Base-by-base conservation (phyloP, 345 rosid genomes). In the Bruguiera sexangula region DNA sequence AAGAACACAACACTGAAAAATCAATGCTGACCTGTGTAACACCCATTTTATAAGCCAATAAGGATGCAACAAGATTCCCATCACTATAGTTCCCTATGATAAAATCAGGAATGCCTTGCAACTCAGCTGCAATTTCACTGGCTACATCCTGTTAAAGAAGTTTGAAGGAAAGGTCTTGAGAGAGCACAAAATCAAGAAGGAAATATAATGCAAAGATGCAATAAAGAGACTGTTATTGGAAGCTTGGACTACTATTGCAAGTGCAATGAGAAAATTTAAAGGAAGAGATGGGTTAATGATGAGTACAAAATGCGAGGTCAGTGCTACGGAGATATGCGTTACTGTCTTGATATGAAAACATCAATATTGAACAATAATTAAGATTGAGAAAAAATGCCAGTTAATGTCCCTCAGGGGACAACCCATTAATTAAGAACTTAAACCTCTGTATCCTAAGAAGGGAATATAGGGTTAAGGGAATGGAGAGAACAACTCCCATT, bases 61-160 rank as follows among this genome's bases (percentile, higher is more conserved):
- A 79, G 61, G 98, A 90, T 11, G 99, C 94, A 74, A 95, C 99
- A 24, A 95, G 96, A 84, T 95, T 95, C 69, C 99, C 99, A 53
- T 92, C 99, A 81, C 99, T 95, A 73, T 95, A 95, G 82, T 95
- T 95, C 68, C 99, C 99, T 18, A 95, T 87, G 16, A 95, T 90
- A 75, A 95, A 89, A 85, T 92, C 98, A 13, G 99, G 99, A 72
- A 84, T 56, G 60, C 88, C 96, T 76, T 90, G 98, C 50, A 95
- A 51, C 76, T 95, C 99, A 4, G 94, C 96, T 0, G 82, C 80
- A 76, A 92, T 92, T 84, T 92, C 99, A 68, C 88, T 83, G 54
- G 89, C 99, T 48, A 81, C 98, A 62, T 95, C 99, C 99, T 95
- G 84, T 67, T 62, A 74, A 32, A 73, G 15, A 50, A 34, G 48